These are phyloP conservation scores for Eutrema japonicum DNA, from an alignment of 345 rosid species.

Conservation along the genomic window DNA sequence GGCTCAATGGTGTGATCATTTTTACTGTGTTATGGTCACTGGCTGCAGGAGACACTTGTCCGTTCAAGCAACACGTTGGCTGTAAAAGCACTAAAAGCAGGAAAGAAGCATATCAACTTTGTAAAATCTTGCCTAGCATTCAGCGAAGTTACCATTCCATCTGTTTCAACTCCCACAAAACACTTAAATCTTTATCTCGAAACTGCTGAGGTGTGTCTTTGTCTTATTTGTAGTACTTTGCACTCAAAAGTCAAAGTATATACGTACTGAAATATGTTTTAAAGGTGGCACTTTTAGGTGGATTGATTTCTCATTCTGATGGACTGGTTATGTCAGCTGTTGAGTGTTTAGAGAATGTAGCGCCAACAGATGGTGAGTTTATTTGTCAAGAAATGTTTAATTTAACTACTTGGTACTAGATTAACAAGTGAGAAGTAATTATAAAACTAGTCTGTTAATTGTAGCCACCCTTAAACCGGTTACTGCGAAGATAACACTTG, in stretches of 20 bases:
- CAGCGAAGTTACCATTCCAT: constrained; percentile 86
- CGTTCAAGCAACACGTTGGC: constrained; percentile 81
- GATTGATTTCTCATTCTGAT: constrained; percentile 78
- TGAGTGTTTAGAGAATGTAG: constrained; percentile 56
- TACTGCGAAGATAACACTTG: constrained; percentile 4
- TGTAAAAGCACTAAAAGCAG: constrained; percentile 62
- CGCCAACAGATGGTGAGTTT: constrained; percentile 61
- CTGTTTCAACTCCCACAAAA: constrained; percentile 55
- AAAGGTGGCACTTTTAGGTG: constrained; percentile 80
- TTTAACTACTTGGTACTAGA: constrained; percentile 16
- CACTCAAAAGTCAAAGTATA: constrained; percentile 16
- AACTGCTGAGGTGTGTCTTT: constrained; percentile 78
- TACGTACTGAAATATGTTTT: constrained; percentile 37
- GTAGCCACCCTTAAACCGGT: constrained; percentile 1
- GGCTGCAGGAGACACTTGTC: constrained; percentile 78
- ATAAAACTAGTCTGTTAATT: not conserved
- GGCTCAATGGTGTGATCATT: constrained; percentile 15
- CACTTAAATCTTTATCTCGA: constrained; percentile 80
- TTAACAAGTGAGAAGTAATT: constrained; percentile 14
- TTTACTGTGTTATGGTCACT: constrained; percentile 29
- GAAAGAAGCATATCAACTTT: constrained; percentile 52
- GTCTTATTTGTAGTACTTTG: constrained; percentile 36
- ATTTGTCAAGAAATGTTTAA: constrained; percentile 18
- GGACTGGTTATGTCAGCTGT: constrained; percentile 70
- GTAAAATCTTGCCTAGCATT: constrained; percentile 86